These are phyloP conservation scores for Microsporum canis DNA, from an alignment of 2,329 filamentous ascomycete species.

Conservation along the genomic window DNA sequence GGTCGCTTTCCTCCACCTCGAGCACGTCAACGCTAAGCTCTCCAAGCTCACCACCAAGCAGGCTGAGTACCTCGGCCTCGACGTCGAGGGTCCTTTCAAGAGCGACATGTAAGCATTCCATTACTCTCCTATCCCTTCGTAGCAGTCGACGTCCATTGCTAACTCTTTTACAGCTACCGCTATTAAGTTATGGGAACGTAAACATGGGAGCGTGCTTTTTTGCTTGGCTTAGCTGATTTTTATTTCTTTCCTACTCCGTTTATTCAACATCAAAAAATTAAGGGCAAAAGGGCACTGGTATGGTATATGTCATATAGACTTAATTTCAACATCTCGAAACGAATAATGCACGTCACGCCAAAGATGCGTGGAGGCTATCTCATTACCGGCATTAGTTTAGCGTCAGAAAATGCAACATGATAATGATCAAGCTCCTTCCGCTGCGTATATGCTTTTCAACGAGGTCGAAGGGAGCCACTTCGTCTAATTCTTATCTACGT, in stretches of 20 bases:
- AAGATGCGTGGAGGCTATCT: not conserved
- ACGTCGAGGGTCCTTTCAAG: constrained; percentile 88
- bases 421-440: too few relatives aligned
- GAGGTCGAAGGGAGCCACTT: too few relatives aligned
- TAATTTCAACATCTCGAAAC: constrained; percentile 2
- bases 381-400: not conserved
- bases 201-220: constrained; percentile 3
- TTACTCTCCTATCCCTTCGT: constrained; percentile 12
- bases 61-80: constrained; percentile 87
- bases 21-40: constrained; percentile 89
- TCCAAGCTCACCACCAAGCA: constrained; percentile 73
- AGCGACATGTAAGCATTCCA: constrained; percentile 58
- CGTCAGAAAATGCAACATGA: too few relatives aligned
- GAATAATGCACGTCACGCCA: not conserved
- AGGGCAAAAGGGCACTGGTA: constrained; percentile 10
- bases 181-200: constrained; percentile 43
- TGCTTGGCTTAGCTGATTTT: constrained; percentile 11
- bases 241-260: constrained; percentile 10
- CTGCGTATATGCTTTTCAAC: too few relatives aligned
- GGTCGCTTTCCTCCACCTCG: constrained; percentile 86
- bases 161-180: constrained; percentile 42
- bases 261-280: constrained; percentile 19
- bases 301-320: constrained; percentile 4
- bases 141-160: constrained; percentile 17
- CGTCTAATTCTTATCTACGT: too few relatives aligned